Evolutionary conservation across 768 basidiomycete genomes (phyloP), one percentile per base, ranked within the genome.

Genomic region (Exsudoporus frostii): DNA sequence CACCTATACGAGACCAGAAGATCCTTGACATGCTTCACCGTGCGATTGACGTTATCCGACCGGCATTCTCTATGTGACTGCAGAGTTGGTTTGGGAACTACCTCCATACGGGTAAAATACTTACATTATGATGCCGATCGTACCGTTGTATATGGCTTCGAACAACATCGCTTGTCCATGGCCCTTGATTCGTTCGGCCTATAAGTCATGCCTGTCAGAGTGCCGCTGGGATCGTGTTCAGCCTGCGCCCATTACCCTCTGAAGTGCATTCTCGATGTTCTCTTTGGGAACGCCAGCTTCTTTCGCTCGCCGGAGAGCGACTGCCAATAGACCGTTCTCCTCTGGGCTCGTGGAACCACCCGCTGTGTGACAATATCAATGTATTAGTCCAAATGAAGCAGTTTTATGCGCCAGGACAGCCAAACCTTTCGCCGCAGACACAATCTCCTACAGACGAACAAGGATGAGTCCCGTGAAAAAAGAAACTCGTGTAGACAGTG

Each of bases 61-160:
- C 80, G 66, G 59, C 80, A 84, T 58, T 83, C 82, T 65, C 82
- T 83, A 58, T 52, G 62, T 49, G 47, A 40, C 56, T 49, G 48
- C 22, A 45, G 39, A 40, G 65, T 59, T 56, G 69, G 67, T 57
- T 27, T 7, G 33, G 51, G 24, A 43, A 34, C 41, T 25, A 41
- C 19, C 19, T 34, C n/a, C 15, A 25, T 20, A 24, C 27, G 9
- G n/a, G 25, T 13, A 11, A 25, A 30, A 20, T 30, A 71, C 83
- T 71, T 63, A 84, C 86, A 87, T 78, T 47, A 88, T 74, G 27
- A 88, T 60, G 1, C 84, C 86, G 48, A 85, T 76, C n/a, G 78
- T 73, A 10, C 81, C 79, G 22, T 73, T 74, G 9, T 78, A 77
- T 45, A 88, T 74, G 2, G 79, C 86, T 66, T 88, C 85, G 59